Percentiles rank a stretch among this genome's conserved stretches.
These are phyloP conservation scores for Penicillium crystallinum DNA, from an alignment of 495 filamentous ascomycete genomes.

Conservation along the genomic window DNA sequence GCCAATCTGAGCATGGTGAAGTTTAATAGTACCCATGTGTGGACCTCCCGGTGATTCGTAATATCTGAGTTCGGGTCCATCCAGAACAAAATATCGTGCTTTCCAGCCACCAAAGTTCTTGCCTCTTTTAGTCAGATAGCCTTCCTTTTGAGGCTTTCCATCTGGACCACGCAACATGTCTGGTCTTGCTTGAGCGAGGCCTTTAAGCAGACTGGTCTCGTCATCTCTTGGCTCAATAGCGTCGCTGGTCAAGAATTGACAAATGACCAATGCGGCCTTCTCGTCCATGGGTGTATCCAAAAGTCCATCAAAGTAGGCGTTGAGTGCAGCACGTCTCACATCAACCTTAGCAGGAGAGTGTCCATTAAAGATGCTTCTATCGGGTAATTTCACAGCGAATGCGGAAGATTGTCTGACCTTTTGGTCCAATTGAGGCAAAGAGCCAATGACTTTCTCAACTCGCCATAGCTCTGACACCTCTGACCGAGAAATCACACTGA, in stretches of 20 bases:
- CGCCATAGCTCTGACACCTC: slow-evolving; percentile 83
- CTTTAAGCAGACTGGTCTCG: slow-evolving; percentile 47
- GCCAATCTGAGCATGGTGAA: slow-evolving; percentile 87
- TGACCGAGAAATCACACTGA: slow-evolving; percentile 75
- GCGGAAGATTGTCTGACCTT: slow-evolving; percentile 63
- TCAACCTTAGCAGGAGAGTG: slow-evolving; percentile 95
- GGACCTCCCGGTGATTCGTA: slow-evolving; percentile 85
- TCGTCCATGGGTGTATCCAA: slow-evolving; percentile 79
- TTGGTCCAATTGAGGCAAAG: slow-evolving; percentile 76
- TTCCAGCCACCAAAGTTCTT: slow-evolving; percentile 99
- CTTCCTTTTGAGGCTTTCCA: slow-evolving; percentile 70
- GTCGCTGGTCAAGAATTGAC: slow-evolving; percentile 82
- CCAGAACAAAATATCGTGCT: slow-evolving; percentile 85
- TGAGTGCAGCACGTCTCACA: slow-evolving; percentile 72
- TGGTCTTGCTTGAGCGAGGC: slow-evolving; percentile 34
- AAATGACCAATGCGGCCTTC: slow-evolving; percentile 71
- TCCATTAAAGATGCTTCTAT: slow-evolving; percentile 79
- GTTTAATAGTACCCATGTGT: slow-evolving; percentile 88
- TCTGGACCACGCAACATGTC: slow-evolving; percentile 49
- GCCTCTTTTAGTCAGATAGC: slow-evolving; percentile 91
- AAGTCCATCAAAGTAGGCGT: slow-evolving; percentile 78
- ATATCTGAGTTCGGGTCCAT: slow-evolving; percentile 84
- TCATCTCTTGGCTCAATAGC: slow-evolving; percentile 73
- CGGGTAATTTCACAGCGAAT: slow-evolving; percentile 71
- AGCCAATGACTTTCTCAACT: slow-evolving; percentile 81